phyloP scores from a whole-genome alignment of 1,284 basidiomycete genomes.

The Chondrostereum purpureum region DNA sequence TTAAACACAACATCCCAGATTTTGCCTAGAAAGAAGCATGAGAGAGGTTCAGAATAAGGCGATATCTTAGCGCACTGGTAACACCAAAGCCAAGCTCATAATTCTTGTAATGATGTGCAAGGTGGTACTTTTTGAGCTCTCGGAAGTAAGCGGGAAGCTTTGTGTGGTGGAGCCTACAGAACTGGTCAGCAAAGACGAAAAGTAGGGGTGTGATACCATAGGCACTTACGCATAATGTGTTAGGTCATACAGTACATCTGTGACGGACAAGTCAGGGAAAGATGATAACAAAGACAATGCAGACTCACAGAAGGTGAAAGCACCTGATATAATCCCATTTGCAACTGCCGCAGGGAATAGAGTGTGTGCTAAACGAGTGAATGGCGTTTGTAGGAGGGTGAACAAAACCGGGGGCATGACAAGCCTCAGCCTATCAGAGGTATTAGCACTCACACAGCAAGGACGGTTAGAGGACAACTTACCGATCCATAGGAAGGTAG shows the following conservation, averaged over 20 bases:
- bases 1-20: constrained; percentile 94
- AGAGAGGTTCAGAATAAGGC: constrained; percentile 4
- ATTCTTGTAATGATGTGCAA: constrained; percentile 99
- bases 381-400: constrained; percentile 72
- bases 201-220: background rate
- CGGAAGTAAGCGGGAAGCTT: constrained; percentile 82
- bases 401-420: constrained; percentile 98
- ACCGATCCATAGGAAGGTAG: constrained; percentile 95
- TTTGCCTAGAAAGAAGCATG: constrained; percentile 49
- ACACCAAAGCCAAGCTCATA: constrained; percentile 99
- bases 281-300: too few relatives aligned
- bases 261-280: constrained; percentile 2
- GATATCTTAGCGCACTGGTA: constrained; percentile 65
- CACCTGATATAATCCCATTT: constrained; percentile 89
- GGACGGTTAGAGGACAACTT: constrained; percentile 17
- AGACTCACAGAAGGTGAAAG: constrained; percentile 90
- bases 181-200: constrained; percentile 1
- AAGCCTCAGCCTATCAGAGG: constrained; percentile 62
- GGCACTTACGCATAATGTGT: constrained; percentile 82
- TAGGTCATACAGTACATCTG: constrained; percentile 83
- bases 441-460: constrained; percentile 11
- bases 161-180: constrained; percentile 75
- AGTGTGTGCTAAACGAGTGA: constrained; percentile 81
- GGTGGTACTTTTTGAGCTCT: constrained; percentile 95
- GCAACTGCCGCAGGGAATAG: constrained; percentile 84